A percentile compares a stretch with the other conserved stretches of the same genome.
phyloP scores from a whole-genome alignment of 306 rosid species.

The Ochetophila trinervis region DNA sequence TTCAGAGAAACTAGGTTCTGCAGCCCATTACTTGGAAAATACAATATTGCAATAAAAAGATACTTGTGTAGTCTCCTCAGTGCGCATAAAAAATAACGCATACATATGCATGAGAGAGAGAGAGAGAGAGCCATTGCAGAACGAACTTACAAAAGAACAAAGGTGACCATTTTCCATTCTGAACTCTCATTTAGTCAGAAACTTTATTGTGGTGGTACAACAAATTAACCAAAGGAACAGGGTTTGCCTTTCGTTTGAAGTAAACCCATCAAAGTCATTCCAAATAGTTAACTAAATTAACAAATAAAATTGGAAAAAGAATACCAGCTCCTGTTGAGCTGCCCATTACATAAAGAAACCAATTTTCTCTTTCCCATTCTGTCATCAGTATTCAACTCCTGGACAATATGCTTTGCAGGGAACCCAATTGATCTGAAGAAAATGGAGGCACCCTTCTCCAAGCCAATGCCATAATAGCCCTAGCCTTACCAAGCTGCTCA shows the following conservation, averaged over 20 bases:
- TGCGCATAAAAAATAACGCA: neutral
- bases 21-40: neutral
- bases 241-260: conserved; percentile 15
- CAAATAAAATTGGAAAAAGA: conserved; percentile 26
- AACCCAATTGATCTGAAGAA: conserved; percentile 33
- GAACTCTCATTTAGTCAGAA: conserved; percentile 22
- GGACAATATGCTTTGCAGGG: conserved; percentile 32
- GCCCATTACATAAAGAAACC: conserved; percentile 18
- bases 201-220: conserved; percentile 28
- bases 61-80: neutral
- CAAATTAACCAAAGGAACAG: conserved; percentile 21
- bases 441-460: conserved; percentile 52
- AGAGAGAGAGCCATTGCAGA: conserved; percentile 16
- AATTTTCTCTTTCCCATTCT: conserved; percentile 19
- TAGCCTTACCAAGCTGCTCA: conserved; percentile 44
- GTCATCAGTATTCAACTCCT: conserved; percentile 28
- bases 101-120: neutral
- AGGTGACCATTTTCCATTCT: conserved; percentile 14
- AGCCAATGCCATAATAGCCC: conserved; percentile 40
- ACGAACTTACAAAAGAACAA: conserved; percentile 28
- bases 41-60: no score
- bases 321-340: conserved; percentile 35
- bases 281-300: conserved; percentile 25
- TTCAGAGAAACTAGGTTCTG: neutral
- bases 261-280: conserved; percentile 16